Conservation (phyloP, 2,329 filamentous ascomycete genomes). For the Polytolypa hystricis region DNA sequence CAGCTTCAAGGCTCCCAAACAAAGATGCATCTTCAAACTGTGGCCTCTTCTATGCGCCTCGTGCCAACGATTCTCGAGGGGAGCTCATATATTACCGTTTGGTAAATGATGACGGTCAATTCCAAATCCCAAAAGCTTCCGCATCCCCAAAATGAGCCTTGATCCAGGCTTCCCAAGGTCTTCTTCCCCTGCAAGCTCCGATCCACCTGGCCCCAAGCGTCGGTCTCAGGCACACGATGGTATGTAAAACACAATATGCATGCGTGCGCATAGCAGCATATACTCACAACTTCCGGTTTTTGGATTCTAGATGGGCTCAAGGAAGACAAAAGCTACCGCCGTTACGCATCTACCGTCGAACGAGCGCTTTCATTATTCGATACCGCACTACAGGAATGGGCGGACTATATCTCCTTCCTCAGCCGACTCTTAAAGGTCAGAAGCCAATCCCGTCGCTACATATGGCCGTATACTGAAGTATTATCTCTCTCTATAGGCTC, state of each 20-base stretch:
- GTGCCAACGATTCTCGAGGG: background rate
- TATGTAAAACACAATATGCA: conserved; percentile 36
- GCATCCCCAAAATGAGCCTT: conserved; percentile 32
- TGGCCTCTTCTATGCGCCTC: background rate
- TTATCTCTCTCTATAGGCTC: conserved; percentile 44
- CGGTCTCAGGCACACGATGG: conserved; percentile 67
- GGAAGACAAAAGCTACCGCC: conserved; percentile 61
- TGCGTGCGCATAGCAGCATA: background rate
- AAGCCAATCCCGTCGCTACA: background rate
- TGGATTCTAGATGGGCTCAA: conserved; percentile 26
- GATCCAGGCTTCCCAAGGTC: conserved; percentile 32
- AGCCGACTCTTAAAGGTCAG: conserved; percentile 77
- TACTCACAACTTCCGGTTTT: too few species aligned
- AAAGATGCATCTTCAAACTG: too few species aligned
- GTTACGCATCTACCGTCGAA: conserved; percentile 82
- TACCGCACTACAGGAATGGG: conserved; percentile 92
- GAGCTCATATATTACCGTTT: background rate
- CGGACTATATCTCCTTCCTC: conserved; percentile 96
- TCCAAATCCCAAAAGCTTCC: conserved; percentile 14
- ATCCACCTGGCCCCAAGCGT: conserved; percentile 68
- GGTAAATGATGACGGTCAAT: conserved; percentile 24
- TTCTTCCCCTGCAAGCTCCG: conserved; percentile 70
- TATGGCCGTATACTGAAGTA: conserved; percentile 1
- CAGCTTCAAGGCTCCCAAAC: too few species aligned
- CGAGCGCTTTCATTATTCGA: conserved; percentile 83